These are phyloP conservation scores for Boletus pseudopeckii DNA, from an alignment of 768 basidiomycete species.

Conservation along the genomic window DNA sequence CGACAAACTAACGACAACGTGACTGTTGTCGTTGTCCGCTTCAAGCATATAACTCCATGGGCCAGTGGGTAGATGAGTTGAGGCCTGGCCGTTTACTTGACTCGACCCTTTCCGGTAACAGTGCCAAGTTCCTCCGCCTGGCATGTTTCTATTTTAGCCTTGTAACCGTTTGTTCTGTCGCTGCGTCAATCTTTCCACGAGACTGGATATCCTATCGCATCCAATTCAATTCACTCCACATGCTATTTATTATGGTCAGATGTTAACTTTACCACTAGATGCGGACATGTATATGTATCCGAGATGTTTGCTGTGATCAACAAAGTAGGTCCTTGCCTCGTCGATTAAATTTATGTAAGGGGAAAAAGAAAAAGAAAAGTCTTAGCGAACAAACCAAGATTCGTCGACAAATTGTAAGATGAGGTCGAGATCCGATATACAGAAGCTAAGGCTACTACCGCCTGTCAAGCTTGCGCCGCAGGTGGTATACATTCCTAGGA, in stretches of 20 bases:
- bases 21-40: constrained; percentile 84
- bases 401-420: no score
- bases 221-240: not conserved
- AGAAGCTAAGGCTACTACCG: no score
- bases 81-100: not conserved
- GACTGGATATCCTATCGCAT: not conserved
- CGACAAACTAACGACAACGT: constrained; percentile 96
- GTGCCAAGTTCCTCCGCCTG: not conserved
- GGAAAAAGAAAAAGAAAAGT: no score
- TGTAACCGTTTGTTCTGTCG: constrained; percentile 2
- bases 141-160: not conserved
- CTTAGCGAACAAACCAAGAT: no score
- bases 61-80: constrained; percentile 10
- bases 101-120: not conserved
- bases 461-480: no score
- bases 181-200: not conserved
- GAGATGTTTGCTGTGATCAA: no score
- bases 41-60: constrained; percentile 43
- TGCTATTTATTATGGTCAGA: not conserved
- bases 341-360: no score
- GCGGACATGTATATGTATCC: not conserved
- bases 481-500: no score
- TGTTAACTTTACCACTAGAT: not conserved
- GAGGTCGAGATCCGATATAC: no score
- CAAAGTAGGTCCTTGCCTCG: no score